Evolutionary conservation across 164 flowering plant genomes (phyloP).

Genomic region (Vitis labrusca): DNA sequence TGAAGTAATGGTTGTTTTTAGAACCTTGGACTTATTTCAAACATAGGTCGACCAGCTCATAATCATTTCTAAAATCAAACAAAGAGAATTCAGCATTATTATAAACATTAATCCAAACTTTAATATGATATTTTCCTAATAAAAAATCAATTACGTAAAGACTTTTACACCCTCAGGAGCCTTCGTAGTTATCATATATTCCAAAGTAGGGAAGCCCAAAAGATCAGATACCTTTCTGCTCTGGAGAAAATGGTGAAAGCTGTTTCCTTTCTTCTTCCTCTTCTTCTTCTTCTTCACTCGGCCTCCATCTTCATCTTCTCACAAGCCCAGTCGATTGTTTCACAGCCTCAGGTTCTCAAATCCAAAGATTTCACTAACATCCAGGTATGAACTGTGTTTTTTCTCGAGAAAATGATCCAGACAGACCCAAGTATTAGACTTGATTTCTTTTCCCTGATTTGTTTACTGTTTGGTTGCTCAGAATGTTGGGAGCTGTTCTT

Average conservation of each 20-base stretch:
- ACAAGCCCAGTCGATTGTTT: slow-evolving; percentile 8
- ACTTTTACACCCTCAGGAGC: too few species aligned
- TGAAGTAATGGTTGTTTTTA: too few species aligned
- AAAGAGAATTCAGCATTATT: too few species aligned
- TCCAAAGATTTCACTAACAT: slow-evolving; percentile 33
- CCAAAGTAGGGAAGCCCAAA: too few species aligned
- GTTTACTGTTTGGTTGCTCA: background rate
- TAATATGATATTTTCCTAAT: too few species aligned
- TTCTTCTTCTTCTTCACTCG: slow-evolving; percentile 7
- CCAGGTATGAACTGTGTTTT: slow-evolving; percentile 21
- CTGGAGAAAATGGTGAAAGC: slow-evolving; percentile 3
- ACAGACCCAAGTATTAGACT: background rate
- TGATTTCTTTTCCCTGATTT: background rate
- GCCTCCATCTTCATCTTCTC: slow-evolving; percentile 2
- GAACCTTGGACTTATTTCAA: too few species aligned
- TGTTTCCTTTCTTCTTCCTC: background rate
- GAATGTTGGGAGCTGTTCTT: slow-evolving; percentile 35
- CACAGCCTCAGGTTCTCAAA: slow-evolving; percentile 20
- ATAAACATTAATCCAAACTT: too few species aligned
- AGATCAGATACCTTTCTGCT: too few species aligned
- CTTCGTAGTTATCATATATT: too few species aligned
- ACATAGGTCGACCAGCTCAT: too few species aligned
- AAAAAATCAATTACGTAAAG: too few species aligned
- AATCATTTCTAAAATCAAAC: too few species aligned
- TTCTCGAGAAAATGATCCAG: background rate